Evolutionary conservation across 192 early-diverging fungal genomes (phyloP).

Genomic region (Rhizophagus clarus): DNA sequence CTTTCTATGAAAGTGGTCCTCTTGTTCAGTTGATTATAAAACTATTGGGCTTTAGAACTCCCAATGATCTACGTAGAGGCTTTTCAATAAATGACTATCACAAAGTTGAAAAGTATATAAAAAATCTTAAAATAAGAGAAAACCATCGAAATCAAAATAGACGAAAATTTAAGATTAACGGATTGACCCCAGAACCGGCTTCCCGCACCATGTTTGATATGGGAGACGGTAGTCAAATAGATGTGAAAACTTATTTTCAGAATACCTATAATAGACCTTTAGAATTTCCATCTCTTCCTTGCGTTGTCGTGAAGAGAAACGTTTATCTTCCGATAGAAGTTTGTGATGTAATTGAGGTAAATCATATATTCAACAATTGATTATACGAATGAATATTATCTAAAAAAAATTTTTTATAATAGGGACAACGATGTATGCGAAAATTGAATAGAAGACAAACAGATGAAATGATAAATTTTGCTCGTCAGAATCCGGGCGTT

Average conservation of each 20-base stretch:
- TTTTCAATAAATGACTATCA: slow-evolving; percentile 41
- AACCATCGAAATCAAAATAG: slow-evolving; percentile 61
- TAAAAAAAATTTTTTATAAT: slow-evolving; percentile 28
- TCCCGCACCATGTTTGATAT: slow-evolving; percentile 68
- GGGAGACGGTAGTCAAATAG: slow-evolving; percentile 49
- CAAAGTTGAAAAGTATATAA: slow-evolving; percentile 52
- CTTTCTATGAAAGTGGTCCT: slow-evolving; percentile 64
- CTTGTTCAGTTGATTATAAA: slow-evolving; percentile 29
- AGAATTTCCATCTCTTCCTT: slow-evolving; percentile 72
- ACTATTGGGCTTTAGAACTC: slow-evolving; percentile 38
- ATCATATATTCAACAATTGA: neutral
- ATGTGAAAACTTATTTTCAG: slow-evolving; percentile 80
- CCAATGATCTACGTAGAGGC: slow-evolving; percentile 55
- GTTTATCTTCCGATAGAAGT: slow-evolving; percentile 88
- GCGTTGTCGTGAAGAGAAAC: slow-evolving; percentile 70
- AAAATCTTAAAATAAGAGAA: slow-evolving; percentile 54
- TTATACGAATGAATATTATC: no score
- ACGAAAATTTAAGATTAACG: slow-evolving; percentile 71
- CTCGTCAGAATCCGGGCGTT: slow-evolving; percentile 80
- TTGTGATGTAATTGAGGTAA: slow-evolving; percentile 66
- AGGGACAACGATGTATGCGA: slow-evolving; percentile 79
- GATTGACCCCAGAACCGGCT: slow-evolving; percentile 70
- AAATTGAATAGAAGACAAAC: slow-evolving; percentile 86
- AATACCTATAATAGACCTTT: slow-evolving; percentile 40
- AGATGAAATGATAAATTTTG: slow-evolving; percentile 93